These are phyloP conservation scores for Triticum urartu DNA, from an alignment of 176 grass and related monocot species.

Conservation along the genomic window DNA sequence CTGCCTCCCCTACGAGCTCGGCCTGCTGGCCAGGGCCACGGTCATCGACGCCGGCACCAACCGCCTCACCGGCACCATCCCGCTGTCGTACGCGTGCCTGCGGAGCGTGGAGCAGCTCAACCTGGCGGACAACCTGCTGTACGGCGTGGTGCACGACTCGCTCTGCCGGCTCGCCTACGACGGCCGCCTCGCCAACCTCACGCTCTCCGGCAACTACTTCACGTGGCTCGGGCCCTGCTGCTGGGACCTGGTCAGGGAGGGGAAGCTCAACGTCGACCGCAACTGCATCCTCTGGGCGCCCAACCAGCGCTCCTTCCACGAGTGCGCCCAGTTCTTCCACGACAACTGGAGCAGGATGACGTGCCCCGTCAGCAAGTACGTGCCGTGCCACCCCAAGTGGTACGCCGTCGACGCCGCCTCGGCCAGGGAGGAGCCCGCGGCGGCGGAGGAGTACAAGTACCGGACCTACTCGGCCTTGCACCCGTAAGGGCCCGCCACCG, in stretches of 20 bases:
- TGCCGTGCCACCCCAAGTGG: slow-evolving; percentile 47
- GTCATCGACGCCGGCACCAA: slow-evolving; percentile 90
- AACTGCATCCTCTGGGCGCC: slow-evolving; percentile 72
- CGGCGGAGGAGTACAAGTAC: slow-evolving; percentile 40
- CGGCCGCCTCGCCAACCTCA: slow-evolving; percentile 61
- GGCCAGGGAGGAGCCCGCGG: not conserved
- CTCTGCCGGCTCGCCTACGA: slow-evolving; percentile 59
- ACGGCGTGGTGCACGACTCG: slow-evolving; percentile 77
- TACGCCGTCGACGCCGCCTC: not conserved
- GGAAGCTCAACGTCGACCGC: slow-evolving; percentile 61
- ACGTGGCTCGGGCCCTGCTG: slow-evolving; percentile 66
- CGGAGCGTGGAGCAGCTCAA: slow-evolving; percentile 77
- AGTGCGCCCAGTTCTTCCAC: slow-evolving; percentile 57
- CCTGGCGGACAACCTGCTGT: slow-evolving; percentile 70
- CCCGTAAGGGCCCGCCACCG: slow-evolving; percentile 11
- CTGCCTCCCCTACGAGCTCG: slow-evolving; percentile 83
- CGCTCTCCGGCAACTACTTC: slow-evolving; percentile 90
- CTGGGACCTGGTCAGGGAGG: slow-evolving; percentile 45
- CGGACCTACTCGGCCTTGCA: slow-evolving; percentile 46
- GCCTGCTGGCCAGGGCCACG: slow-evolving; percentile 55
- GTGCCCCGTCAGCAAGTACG: slow-evolving; percentile 49
- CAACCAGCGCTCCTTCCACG: slow-evolving; percentile 66
- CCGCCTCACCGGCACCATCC: slow-evolving; percentile 73
- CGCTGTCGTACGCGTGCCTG: slow-evolving; percentile 73
- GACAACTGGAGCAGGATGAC: slow-evolving; percentile 29